phyloP scores from a whole-genome alignment of 169 alveolate genomes.

The Plasmodium billcollinsi region DNA sequence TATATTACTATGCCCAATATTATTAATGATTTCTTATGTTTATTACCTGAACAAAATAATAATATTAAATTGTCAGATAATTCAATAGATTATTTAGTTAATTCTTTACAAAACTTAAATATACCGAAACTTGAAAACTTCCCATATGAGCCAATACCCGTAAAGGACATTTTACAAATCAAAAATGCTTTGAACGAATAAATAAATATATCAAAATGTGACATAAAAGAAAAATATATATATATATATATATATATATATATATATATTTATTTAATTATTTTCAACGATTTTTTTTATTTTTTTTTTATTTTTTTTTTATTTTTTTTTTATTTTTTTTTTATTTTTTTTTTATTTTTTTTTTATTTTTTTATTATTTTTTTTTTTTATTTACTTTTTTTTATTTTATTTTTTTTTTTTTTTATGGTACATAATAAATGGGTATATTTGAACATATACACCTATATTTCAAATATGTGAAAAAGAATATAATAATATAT shows the following conservation, averaged over 20 bases:
- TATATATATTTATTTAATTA: neutral
- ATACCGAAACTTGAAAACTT: conserved; percentile 44
- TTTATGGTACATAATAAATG: too few relatives aligned
- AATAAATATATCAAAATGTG: neutral
- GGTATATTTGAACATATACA: too few relatives aligned
- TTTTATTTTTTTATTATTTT: too few relatives aligned
- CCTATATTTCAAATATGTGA: too few relatives aligned
- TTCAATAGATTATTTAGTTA: conserved; percentile 61
- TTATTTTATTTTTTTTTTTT: too few relatives aligned
- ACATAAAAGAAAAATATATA: neutral
- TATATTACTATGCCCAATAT: conserved; percentile 62
- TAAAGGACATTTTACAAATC: conserved; percentile 56
- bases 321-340: too few relatives aligned
- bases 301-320: too few relatives aligned
- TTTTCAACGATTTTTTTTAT: too few relatives aligned
- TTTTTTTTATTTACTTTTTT: too few relatives aligned
- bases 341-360: too few relatives aligned
- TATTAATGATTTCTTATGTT: conserved; percentile 67
- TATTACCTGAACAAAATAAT: conserved; percentile 63
- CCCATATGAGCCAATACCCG: conserved; percentile 76
- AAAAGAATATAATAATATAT: too few relatives aligned
- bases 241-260: neutral
- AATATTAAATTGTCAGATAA: conserved; percentile 46
- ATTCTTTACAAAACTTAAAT: conserved; percentile 41
- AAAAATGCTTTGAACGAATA: conserved; percentile 38